Conservation (phyloP, 495 filamentous ascomycete species). For the Podospora pseudopauciseta region DNA sequence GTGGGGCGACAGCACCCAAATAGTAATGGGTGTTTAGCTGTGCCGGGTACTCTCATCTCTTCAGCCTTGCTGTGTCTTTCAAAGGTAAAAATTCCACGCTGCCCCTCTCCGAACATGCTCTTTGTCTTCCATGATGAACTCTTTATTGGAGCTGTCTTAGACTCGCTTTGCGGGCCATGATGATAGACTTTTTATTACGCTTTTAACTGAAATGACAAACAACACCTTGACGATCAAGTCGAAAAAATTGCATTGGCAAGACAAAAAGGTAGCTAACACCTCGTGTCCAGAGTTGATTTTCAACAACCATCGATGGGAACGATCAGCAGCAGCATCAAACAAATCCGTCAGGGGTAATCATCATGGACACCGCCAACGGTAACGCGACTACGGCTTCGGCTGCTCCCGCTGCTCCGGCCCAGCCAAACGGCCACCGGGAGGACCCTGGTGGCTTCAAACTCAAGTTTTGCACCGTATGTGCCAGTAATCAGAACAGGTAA, state of each 20-base stretch:
- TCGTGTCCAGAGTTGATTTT: not conserved
- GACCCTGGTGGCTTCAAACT: constrained; percentile 64
- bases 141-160: constrained; percentile 98
- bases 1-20: not conserved
- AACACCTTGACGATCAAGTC: not conserved
- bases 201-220: constrained; percentile 43
- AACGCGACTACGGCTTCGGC: constrained; percentile 15
- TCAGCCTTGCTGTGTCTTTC: not conserved
- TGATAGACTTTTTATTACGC: constrained; percentile 52
- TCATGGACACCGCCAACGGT: constrained; percentile 39
- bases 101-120: not conserved
- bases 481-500: constrained; percentile 92
- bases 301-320: not conserved
- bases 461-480: constrained; percentile 97
- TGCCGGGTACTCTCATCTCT: not conserved
- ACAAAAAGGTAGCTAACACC: not conserved
- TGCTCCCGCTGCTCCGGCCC: constrained; percentile 24
- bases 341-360: not conserved
- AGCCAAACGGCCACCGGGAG: constrained; percentile 38
- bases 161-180: constrained; percentile 43
- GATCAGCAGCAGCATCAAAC: not conserved
- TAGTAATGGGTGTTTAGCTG: not conserved
- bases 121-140: constrained; percentile 45
- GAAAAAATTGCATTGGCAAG: not conserved
- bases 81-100: constrained; percentile 7